A percentile compares a stretch with the other conserved stretches of the same genome.
These are phyloP conservation scores for Meira nashicola DNA, from an alignment of 1,284 basidiomycete genomes.

Conservation along the genomic window DNA sequence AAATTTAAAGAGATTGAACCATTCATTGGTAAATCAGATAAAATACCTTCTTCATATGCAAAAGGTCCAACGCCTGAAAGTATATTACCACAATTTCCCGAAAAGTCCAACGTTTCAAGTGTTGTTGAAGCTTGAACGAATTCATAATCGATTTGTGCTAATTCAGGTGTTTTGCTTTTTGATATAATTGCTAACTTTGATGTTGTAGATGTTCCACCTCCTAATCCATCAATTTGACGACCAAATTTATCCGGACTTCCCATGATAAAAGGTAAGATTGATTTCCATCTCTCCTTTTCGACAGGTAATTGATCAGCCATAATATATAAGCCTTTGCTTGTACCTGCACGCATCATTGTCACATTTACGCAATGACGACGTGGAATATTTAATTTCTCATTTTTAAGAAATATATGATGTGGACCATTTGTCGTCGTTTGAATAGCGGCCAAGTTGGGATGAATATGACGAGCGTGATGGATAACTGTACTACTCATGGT, in stretches of 20 bases:
- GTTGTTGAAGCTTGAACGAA: slow-evolving; percentile 1
- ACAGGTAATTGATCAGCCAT: not conserved
- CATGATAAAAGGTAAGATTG: not conserved
- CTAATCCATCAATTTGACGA: not conserved
- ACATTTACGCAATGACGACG: not conserved
- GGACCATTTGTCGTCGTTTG: not conserved
- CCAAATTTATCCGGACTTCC: not conserved
- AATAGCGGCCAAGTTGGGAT: too few relatives aligned
- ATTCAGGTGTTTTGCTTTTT: not conserved
- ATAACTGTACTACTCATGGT: too few relatives aligned
- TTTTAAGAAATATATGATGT: not conserved
- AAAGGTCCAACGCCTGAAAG: slow-evolving; percentile 2
- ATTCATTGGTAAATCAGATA: not conserved
- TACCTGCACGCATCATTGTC: slow-evolving; percentile 1
- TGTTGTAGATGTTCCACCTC: slow-evolving; percentile 1
- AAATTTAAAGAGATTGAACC: not conserved
- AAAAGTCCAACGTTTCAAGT: not conserved
- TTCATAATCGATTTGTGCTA: not conserved
- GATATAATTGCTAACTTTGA: slow-evolving; percentile 1
- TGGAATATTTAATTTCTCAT: not conserved
- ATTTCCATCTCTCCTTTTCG: not conserved
- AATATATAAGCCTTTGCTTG: not conserved
- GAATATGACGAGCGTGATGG: too few relatives aligned
- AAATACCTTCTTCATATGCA: not conserved
- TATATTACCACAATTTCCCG: not conserved